Percentiles rank a stretch among this genome's conserved stretches.
These are phyloP conservation scores for Pseudogymnoascus sp. DNA, from an alignment of 2,329 filamentous ascomycete species.

Conservation along the genomic window DNA sequence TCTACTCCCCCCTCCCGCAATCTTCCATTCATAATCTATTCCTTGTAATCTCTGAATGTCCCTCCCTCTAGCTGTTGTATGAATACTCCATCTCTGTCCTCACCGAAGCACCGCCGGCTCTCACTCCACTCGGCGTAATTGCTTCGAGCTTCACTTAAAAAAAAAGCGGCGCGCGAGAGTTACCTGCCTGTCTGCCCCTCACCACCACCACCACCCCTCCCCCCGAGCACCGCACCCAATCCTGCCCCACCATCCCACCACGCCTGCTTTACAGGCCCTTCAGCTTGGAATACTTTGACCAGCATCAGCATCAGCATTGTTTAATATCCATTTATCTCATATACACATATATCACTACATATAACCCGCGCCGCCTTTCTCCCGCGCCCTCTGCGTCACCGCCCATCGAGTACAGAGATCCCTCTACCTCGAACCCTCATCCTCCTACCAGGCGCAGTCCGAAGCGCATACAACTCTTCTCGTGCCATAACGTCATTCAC, in stretches of 20 bases:
- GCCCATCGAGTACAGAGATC: slow-evolving; percentile 3
- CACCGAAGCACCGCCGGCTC: neutral
- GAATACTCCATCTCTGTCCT: neutral
- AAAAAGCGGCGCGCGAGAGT: neutral
- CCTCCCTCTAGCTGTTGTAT: neutral
- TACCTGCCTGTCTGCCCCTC: slow-evolving; percentile 7
- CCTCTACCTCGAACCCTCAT: neutral
- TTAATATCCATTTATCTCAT: slow-evolving; percentile 9
- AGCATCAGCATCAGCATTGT: slow-evolving; percentile 7
- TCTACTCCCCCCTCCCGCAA: neutral
- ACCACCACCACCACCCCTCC: neutral
- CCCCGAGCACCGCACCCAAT: neutral
- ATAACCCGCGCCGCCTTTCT: neutral
- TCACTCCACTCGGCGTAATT: slow-evolving; percentile 2
- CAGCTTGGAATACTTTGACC: neutral
- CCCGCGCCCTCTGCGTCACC: neutral
- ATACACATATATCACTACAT: neutral
- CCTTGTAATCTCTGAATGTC: neutral
- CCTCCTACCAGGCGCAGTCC: neutral
- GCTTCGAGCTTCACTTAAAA: neutral
- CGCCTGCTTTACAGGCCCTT: slow-evolving; percentile 5
- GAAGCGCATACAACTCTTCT: neutral
- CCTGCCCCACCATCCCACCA: slow-evolving; percentile 6
- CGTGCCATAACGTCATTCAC: neutral
- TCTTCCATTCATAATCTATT: neutral